These are phyloP conservation scores for Plasmodium ovale DNA, from an alignment of 169 alveolate species.

Conservation along the genomic window DNA sequence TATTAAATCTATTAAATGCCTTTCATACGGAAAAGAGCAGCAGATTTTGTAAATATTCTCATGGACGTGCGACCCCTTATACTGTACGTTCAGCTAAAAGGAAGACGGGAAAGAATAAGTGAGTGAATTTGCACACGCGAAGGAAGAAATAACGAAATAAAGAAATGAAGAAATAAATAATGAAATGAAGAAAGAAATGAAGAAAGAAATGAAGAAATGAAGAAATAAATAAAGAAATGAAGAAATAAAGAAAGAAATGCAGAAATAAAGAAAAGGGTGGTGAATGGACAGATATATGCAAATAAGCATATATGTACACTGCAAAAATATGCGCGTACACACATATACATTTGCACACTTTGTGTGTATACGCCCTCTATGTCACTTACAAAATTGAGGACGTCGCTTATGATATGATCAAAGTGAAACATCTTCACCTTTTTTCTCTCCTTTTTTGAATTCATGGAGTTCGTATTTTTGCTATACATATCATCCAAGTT, in stretches of 20 bases:
- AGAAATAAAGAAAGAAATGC: not conserved
- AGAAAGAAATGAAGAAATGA: not conserved
- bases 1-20: constrained; percentile 61
- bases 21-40: constrained; percentile 64
- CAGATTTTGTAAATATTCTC: constrained; percentile 67
- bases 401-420: constrained; percentile 53
- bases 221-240: not conserved
- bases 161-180: not conserved
- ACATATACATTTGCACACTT: no score
- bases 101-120: not conserved
- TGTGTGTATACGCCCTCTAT: not conserved
- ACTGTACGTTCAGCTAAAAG: constrained; percentile 51
- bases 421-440: constrained; percentile 66
- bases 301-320: not conserved
- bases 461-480: not conserved
- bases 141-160: no score
- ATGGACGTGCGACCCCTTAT: constrained; percentile 61
- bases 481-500: constrained; percentile 10
- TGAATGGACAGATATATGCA: not conserved
- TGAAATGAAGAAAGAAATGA: not conserved
- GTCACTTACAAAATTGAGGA: constrained; percentile 58
- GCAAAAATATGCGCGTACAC: not conserved
- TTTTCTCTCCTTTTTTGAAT: constrained; percentile 46
- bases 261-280: not conserved
- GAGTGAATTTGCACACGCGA: not conserved